Evolutionary conservation across 1,284 basidiomycete genomes (phyloP).

Genomic region (Leucoagaricus sp.): DNA sequence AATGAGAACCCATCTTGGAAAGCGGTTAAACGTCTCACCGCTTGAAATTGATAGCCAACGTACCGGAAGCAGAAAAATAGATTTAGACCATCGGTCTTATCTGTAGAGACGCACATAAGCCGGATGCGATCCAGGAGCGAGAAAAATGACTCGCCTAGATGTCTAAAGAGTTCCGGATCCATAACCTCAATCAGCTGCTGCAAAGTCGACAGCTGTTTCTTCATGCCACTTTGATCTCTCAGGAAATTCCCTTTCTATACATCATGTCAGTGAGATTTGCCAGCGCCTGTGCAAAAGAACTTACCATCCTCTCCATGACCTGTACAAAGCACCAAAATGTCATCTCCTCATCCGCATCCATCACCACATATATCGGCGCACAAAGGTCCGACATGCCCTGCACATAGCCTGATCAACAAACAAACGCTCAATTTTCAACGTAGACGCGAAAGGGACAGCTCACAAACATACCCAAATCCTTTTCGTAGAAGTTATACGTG

Average conservation of each 20-base stretch:
- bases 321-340: constrained; percentile 97
- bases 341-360: constrained; percentile 84
- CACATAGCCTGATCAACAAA: constrained; percentile 65
- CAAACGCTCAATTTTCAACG: constrained; percentile 14
- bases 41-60: background rate
- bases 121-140: background rate
- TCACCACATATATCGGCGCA: constrained; percentile 91
- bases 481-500: constrained; percentile 93
- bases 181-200: constrained; percentile 91
- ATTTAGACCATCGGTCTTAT: constrained; percentile 89
- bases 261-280: constrained; percentile 8
- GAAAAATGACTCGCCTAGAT: constrained; percentile 58
- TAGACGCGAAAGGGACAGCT: constrained; percentile 19
- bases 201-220: constrained; percentile 85
- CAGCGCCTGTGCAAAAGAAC: constrained; percentile 24
- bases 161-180: constrained; percentile 91
- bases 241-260: constrained; percentile 89
- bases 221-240: constrained; percentile 98
- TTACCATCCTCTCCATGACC: constrained; percentile 93
- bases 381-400: constrained; percentile 98
- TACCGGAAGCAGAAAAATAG: constrained; percentile 98
- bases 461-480: constrained; percentile 71
- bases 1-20: constrained; percentile 89
- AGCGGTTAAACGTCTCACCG: no score
- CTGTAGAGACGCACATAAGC: constrained; percentile 38